phyloP scores from a whole-genome alignment of 2,329 filamentous ascomycete genomes.

The Neonectria neomacrospora region DNA sequence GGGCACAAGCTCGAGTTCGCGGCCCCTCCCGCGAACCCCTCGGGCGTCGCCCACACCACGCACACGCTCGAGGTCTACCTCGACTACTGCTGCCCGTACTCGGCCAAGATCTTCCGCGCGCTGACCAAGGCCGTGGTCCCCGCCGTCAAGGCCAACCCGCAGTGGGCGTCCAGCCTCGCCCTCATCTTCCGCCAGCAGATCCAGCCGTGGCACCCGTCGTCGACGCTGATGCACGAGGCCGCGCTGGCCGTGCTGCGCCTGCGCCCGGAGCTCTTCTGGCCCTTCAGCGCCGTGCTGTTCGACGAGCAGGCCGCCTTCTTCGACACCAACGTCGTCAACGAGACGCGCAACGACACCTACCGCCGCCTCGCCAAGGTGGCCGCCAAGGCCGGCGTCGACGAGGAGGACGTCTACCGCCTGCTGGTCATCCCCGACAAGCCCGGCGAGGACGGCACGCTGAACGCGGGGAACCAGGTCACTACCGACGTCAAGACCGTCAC shows the following conservation, averaged over 20 bases:
- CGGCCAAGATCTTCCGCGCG: constrained; percentile 78
- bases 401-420: constrained; percentile 74
- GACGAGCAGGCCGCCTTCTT: constrained; percentile 80
- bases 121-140: constrained; percentile 75
- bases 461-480: constrained; percentile 84
- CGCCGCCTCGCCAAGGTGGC: constrained; percentile 81
- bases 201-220: constrained; percentile 94
- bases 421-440: constrained; percentile 77
- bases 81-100: constrained; percentile 88
- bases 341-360: constrained; percentile 88
- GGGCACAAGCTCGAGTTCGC: constrained; percentile 72
- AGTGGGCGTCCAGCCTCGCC: constrained; percentile 67
- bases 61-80: constrained; percentile 77
- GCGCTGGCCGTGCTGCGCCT: constrained; percentile 81
- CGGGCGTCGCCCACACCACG: constrained; percentile 55
- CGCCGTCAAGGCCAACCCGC: constrained; percentile 69
- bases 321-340: constrained; percentile 84
- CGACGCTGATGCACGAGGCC: constrained; percentile 83
- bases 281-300: constrained; percentile 76
- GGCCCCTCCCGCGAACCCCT: constrained; percentile 47
- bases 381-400: constrained; percentile 73
- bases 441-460: constrained; percentile 74
- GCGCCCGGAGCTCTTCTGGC: constrained; percentile 79
- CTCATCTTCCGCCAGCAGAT: constrained; percentile 92
- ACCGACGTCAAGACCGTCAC: constrained; percentile 86